These are phyloP conservation scores for Naganishia albida DNA, from an alignment of 1,284 basidiomycete genomes.

Conservation along the genomic window DNA sequence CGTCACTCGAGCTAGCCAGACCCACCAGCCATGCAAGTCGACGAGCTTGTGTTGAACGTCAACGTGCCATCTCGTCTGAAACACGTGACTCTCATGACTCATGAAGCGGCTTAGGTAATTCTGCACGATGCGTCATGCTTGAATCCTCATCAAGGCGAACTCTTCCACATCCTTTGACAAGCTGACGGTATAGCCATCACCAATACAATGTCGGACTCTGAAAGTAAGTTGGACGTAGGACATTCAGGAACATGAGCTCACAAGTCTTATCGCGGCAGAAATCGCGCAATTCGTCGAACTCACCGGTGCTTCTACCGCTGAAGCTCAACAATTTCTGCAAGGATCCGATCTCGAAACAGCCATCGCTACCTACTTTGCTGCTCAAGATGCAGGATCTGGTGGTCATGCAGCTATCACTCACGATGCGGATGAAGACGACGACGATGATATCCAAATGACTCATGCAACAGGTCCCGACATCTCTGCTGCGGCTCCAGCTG, in stretches of 20 bases:
- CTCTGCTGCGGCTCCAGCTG: neutral
- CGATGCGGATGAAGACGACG: constrained; percentile 20
- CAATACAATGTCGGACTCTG: constrained; percentile 21
- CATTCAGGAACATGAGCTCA: neutral
- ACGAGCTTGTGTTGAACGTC: neutral
- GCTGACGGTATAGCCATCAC: neutral
- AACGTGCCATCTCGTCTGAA: constrained; percentile 12
- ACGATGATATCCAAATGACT: constrained; percentile 35
- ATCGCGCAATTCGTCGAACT: constrained; percentile 48
- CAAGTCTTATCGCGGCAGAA: constrained; percentile 13
- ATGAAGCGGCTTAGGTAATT: constrained; percentile 7
- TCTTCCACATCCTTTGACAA: neutral
- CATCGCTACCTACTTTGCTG: constrained; percentile 50
- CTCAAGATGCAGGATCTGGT: constrained; percentile 40
- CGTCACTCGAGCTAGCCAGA: neutral
- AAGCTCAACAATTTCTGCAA: constrained; percentile 50
- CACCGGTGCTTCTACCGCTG: constrained; percentile 46
- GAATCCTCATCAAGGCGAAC: neutral
- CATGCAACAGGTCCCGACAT: neutral
- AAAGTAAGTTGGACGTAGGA: constrained; percentile 1
- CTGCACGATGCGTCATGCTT: constrained; percentile 11
- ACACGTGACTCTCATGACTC: constrained; percentile 12
- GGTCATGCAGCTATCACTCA: constrained; percentile 34
- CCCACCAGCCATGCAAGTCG: too few species aligned
- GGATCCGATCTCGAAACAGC: constrained; percentile 46